phyloP scores from a whole-genome alignment of 1,284 basidiomycete genomes.

The Cutaneotrichosporon sp. region DNA sequence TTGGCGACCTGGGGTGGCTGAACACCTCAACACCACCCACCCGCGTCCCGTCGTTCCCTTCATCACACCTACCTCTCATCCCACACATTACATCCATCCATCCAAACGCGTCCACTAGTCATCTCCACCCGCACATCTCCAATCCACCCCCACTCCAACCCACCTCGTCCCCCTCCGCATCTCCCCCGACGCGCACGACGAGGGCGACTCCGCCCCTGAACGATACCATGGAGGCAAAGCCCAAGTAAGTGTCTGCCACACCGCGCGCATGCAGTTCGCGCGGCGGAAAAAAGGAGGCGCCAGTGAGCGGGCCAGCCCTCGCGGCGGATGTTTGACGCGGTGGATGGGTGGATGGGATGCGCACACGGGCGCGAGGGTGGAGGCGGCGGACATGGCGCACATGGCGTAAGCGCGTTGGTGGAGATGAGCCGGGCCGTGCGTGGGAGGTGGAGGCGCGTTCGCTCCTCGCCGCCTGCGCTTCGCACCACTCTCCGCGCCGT shows the following conservation, averaged over 20 bases:
- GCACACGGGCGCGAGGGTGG: background rate
- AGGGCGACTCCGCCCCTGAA: background rate
- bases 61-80: background rate
- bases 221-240: conserved; percentile 11
- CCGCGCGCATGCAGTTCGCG: too few species aligned
- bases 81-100: background rate
- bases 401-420: background rate
- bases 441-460: background rate
- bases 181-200: background rate
- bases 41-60: background rate
- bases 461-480: background rate
- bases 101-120: background rate
- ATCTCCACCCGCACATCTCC: background rate
- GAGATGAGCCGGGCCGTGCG: background rate
- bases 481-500: too few species aligned
- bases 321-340: background rate
- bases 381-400: background rate
- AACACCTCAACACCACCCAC: too few species aligned
- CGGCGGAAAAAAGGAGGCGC: background rate
- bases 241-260: conserved; percentile 6
- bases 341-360: background rate
- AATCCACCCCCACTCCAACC: background rate
- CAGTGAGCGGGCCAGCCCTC: background rate
- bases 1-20: background rate
- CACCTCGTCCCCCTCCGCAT: background rate